Percentiles rank a stretch among this genome's conserved stretches.
These are phyloP conservation scores for Acidomyces sp. DNA, from an alignment of 495 filamentous ascomycete genomes.

Conservation along the genomic window DNA sequence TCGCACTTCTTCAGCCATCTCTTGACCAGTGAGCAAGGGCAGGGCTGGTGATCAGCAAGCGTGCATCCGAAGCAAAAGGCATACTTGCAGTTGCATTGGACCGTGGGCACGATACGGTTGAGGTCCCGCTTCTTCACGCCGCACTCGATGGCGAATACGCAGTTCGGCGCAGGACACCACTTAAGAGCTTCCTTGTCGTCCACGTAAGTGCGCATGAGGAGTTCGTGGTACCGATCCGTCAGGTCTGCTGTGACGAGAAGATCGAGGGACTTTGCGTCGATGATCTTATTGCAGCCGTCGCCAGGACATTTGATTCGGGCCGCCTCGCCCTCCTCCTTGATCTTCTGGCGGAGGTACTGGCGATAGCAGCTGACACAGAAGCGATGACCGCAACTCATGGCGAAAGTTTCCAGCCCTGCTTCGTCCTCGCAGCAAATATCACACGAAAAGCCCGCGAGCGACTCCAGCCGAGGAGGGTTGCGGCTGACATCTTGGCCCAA, in stretches of 20 bases:
- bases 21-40: conserved; percentile 83
- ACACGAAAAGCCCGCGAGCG: conserved; percentile 66
- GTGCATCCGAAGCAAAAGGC: conserved; percentile 94
- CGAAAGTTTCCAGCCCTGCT: conserved; percentile 67
- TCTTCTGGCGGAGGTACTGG: conserved; percentile 83
- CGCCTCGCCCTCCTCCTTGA: conserved; percentile 86
- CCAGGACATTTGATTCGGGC: conserved; percentile 88
- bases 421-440: conserved; percentile 94
- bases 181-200: conserved; percentile 89
- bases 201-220: conserved; percentile 88
- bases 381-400: conserved; percentile 91
- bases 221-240: conserved; percentile 63
- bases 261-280: conserved; percentile 78
- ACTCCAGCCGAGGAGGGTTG: conserved; percentile 54
- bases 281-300: conserved; percentile 74
- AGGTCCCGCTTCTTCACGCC: conserved; percentile 73
- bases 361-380: conserved; percentile 89
- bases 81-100: conserved; percentile 69
- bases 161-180: conserved; percentile 96
- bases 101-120: conserved; percentile 72
- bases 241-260: conserved; percentile 65
- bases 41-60: conserved; percentile 82
- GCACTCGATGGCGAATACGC: conserved; percentile 83
- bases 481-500: conserved; percentile 52
- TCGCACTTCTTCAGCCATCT: conserved; percentile 97